Evolutionary conservation across 345 rosid species (phyloP).

Genomic region (Excoecaria agallocha): DNA sequence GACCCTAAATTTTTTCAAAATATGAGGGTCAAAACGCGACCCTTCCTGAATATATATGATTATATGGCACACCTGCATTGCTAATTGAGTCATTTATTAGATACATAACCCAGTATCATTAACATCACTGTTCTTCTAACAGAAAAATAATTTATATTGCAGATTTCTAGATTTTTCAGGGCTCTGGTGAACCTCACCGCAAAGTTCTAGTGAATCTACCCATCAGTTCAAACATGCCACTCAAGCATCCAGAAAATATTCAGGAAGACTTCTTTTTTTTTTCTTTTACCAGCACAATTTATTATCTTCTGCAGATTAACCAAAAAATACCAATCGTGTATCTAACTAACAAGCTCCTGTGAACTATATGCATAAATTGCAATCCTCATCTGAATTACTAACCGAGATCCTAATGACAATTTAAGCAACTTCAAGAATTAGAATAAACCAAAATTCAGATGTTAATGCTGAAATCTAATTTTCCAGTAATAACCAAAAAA

Average conservation of each 20-base stretch:
- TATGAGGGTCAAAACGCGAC: constrained; percentile 56
- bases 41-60: constrained; percentile 64
- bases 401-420: neutral
- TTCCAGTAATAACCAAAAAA: neutral
- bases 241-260: neutral
- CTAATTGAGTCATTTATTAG: constrained; percentile 31
- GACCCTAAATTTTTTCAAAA: constrained; percentile 68
- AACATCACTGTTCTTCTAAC: too few species aligned
- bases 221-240: neutral
- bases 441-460: neutral
- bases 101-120: neutral
- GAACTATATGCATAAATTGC: neutral
- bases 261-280: too few species aligned
- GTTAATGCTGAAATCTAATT: neutral
- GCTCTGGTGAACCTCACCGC: neutral
- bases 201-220: neutral
- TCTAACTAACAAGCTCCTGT: neutral
- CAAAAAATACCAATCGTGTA: neutral
- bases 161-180: neutral
- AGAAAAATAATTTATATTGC: neutral
- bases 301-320: neutral
- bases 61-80: constrained; percentile 86
- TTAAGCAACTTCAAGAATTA: neutral
- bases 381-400: neutral
- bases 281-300: too few species aligned